These are phyloP conservation scores for Colletotrichum horii DNA, from an alignment of 2,329 filamentous ascomycete species.

Conservation along the genomic window DNA sequence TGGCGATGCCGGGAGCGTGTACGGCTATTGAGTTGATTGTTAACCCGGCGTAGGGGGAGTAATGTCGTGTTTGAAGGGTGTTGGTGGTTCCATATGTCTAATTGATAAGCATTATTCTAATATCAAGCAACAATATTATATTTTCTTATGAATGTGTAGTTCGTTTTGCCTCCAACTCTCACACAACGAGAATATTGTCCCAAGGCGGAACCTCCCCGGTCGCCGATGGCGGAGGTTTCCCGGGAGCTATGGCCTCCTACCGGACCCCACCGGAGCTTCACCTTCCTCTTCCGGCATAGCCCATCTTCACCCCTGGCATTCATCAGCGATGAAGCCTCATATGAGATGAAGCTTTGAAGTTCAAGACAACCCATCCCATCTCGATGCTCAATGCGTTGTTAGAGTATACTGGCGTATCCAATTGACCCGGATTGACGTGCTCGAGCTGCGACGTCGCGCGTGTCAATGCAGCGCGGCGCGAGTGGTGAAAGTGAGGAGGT, in stretches of 20 bases:
- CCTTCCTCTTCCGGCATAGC: background rate
- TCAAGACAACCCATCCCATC: background rate
- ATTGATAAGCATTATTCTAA: too few species aligned
- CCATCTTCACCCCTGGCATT: background rate
- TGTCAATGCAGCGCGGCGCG: background rate
- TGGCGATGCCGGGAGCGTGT: background rate
- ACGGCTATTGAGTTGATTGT: background rate
- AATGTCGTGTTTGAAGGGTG: background rate
- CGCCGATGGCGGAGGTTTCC: background rate
- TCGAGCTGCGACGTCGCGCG: constrained; percentile 2
- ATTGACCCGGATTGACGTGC: background rate
- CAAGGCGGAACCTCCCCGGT: background rate
- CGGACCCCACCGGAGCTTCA: background rate
- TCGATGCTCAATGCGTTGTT: background rate
- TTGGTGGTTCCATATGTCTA: too few species aligned
- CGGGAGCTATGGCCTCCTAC: background rate
- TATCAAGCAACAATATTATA: too few species aligned
- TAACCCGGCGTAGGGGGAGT: background rate
- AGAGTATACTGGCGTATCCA: background rate
- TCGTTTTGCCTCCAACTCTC: too few species aligned
- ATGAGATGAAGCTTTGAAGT: background rate
- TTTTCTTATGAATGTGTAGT: too few species aligned
- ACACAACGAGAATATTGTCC: background rate
- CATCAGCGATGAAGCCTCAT: background rate
- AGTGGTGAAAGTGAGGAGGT: constrained; percentile 14